Base-by-base conservation (phyloP, 306 rosid genomes). In the Prunus fruticosa region DNA sequence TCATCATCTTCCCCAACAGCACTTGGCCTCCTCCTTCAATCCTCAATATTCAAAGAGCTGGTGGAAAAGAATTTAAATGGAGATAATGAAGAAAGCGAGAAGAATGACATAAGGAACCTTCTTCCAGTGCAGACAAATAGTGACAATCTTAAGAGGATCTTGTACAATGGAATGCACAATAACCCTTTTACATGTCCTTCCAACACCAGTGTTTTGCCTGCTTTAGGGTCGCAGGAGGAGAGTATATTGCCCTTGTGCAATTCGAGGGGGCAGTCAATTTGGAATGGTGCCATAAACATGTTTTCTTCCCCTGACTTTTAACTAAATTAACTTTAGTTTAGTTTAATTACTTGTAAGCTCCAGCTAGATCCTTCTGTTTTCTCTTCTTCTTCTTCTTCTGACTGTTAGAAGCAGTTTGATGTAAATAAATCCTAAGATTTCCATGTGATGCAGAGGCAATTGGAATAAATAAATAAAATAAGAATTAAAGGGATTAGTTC, bases 11-110 rank as follows among this genome's bases (percentile, higher is more conserved):
- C 97, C 73, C 89, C 93, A 23, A 78, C 91, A 20, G 93, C 97
- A 32, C 84, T 91, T 28, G 92, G 97, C 75, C 89, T 93, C 80
- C 93, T 93, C 74, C 82, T 93, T 8, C 88, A 87, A 67, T 93
- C 97, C 14, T 84, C 97, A 30, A 75, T 91, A 38, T 91, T 88
- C 67, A 89, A 84, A 87, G 90, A 93, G 47, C 83, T 89, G 41
- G 74, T 86, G 74, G 88, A 91, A 79, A 89, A 86, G 81, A 91
- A 88, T 61, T 56, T 82, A 49, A 86, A 87, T 25, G 49, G 71
- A 10, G 73, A 80, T 25, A 67, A 25, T 11, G 85, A 78, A 19
- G 87, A 73, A 5, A 69, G 50, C 18, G 87, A 74, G 71, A 87
- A 80, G 79, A 75, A 67, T 64, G 91, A 80, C 27, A 28, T 46